Evolutionary conservation across 768 basidiomycete species (phyloP), one percentile per base, ranked within the genome.

Genomic region (Cystobasidiopsis lactophilus): DNA sequence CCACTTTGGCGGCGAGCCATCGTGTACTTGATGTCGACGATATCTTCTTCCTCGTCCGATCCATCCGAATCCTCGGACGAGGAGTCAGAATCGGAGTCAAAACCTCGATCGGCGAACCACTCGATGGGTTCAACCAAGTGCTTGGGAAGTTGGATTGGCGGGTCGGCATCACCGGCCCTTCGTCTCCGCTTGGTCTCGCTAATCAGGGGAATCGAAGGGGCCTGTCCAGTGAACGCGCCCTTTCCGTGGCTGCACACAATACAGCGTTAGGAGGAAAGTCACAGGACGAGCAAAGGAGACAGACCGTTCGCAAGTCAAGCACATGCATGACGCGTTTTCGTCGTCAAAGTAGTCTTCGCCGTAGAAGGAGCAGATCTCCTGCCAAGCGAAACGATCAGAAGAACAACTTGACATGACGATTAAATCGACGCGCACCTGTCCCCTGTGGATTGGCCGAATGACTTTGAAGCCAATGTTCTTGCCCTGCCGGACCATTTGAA

Each of bases 281-380:
- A n/a, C n/a, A n/a, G n/a, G n/a, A n/a, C n/a, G n/a, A n/a, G n/a
- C n/a, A n/a, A n/a, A n/a, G n/a, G n/a, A n/a, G 19, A 26, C 54
- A 39, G 14, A 52, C 55, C 31, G 18, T 31, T 40, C 35, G 35
- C 55, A 56, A 10, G 55, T 56, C 19, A 14, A 19, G 52, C 55
- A 56, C 19, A 21, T 39, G 44, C 55, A 56, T 18, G 26, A 21
- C 23, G 45, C 50, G 30, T 56, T 56, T 2, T 38, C 18, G 27
- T 40, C 40, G 18, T 50, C 55, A 50, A 56, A 56, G 29, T 56
- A 56, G 31, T 56, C 55, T 3, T 54, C 29, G 41, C 55, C 55
- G 37, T 56, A 56, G 55, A 52, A 56, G 2, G 55, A 54, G 3
- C 51, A 44, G 37, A 56, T 35, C 26, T 56, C 55, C 55, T 46